Base-by-base conservation (phyloP, 306 rosid genomes). In the Arachis hypogaea region DNA sequence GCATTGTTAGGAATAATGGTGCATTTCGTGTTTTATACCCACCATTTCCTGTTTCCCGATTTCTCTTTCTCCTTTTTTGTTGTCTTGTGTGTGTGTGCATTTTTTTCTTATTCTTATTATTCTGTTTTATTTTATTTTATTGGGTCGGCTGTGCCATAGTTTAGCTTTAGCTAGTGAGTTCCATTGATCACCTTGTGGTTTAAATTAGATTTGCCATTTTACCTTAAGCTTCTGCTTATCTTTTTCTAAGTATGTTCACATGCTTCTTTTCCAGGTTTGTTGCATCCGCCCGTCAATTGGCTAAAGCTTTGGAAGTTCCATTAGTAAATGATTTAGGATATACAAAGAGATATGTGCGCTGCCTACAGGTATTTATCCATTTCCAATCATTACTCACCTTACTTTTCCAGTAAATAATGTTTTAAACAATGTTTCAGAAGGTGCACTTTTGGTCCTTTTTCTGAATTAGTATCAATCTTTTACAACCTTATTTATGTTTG, bases 281-380 rank as follows among this genome's bases (percentile, higher is more conserved):
- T 74, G 88, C 96, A 1, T 92, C 99, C 59, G 92, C 97, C 10
- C 90, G 97, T 66, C 99, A 90, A 80, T 83, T 95, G 84, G 98
- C 97, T 42, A 95, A 95, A 86, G 93, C 99, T 64, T 84, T 95
- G 78, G 99, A 95, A 87, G 99, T 95, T 70, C 99, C 99, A 6
- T 88, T 95, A 81, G 99, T 95, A 76, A 95, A 95, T 87, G 99
- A 95, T 87, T 87, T 95, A 83, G 99, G 99, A 72, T 95, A 95
- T 82, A 92, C 99, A 5, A 95, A 95, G 89, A 85, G 98, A 95
- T 95, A 95, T 11, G 97, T 95, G 16, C 92, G 99, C 63, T 95
- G 99, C 82, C 90, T 95, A 69, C 99, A 95, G 97, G 99, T 95
- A 89, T 65, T 76, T 41, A 71, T 74, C 29, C 36, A 42, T 59